Conservation (phyloP, 306 rosid genomes). For the Vigna radiata region DNA sequence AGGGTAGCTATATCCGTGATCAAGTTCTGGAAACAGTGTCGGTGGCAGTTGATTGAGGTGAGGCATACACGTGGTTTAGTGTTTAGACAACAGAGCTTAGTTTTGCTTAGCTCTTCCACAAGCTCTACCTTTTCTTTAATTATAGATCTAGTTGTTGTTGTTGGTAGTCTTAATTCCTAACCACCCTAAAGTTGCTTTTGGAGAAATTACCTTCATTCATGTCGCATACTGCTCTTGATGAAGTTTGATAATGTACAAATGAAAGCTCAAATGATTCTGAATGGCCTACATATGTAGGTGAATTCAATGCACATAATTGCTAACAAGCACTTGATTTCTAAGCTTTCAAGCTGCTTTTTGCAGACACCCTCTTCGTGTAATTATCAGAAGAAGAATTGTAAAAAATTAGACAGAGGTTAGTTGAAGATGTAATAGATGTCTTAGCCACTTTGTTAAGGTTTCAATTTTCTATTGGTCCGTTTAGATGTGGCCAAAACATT, state of each 20-base stretch:
- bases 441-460: constrained; percentile 50
- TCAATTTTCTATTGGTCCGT: constrained; percentile 49
- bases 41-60: constrained; percentile 37
- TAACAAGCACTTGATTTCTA: constrained; percentile 39
- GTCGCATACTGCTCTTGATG: constrained; percentile 23
- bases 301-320: constrained; percentile 46
- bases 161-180: constrained; percentile 29
- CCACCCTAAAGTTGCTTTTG: constrained; percentile 39
- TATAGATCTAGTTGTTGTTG: constrained; percentile 40
- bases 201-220: constrained; percentile 34
- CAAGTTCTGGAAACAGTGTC: constrained; percentile 47
- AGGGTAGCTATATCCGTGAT: constrained; percentile 49
- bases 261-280: constrained; percentile 39
- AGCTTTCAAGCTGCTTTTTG: constrained; percentile 42
- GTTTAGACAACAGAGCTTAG: constrained; percentile 29
- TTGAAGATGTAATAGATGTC: constrained; percentile 47
- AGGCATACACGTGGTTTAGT: constrained; percentile 35
- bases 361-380: constrained; percentile 37
- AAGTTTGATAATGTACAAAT: constrained; percentile 29
- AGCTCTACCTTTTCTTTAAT: constrained; percentile 9
- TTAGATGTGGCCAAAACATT: constrained; percentile 51
- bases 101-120: constrained; percentile 48
- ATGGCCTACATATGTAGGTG: constrained; percentile 43
- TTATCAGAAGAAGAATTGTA: constrained; percentile 29
- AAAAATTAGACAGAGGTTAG: constrained; percentile 34